Base-by-base conservation (phyloP, 352 stramenopile species). In the Lagenidium giganteum region DNA sequence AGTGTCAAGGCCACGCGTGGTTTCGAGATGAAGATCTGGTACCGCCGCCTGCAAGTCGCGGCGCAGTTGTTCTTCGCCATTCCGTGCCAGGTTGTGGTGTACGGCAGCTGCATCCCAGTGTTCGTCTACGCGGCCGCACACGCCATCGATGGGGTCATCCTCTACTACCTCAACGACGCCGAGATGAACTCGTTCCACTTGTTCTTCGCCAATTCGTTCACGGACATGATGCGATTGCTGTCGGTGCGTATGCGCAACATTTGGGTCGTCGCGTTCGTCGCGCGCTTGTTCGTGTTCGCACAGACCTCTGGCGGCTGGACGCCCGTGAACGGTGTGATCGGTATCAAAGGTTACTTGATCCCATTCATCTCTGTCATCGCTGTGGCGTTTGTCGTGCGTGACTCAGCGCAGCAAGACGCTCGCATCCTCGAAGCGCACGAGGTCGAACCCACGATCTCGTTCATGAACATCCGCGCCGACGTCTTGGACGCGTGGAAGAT, bases 401-500 rank as follows among this genome's bases (percentile, higher is more conserved):
- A 62, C 32, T 22, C 41, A 12, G 17, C 47, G 8, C 40, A 54
- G 12, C 35, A 57, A n/a, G 54, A 62, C 26, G 42, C 47, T 3
- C 54, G 54, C 29, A 42, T 62, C n/a, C 47, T 62, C 25, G 54
- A 62, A 42, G 46, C 47, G 5, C 57, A 62, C 38, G 54, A 62
- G 22, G 54, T 64, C 24, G 47, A 64, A 27, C 47, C 54, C 9
- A 43, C 49, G 5, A 38, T 48, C 31, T 59, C 54, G 11, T 58
- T 54, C 29, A 64, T 64, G 54, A 35, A 54, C 21, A 59, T 64
- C 43, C 54, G 49, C 22, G 54, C 54, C 13, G 54, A 64, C 39
- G 54, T 48, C 16, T 32, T 57, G 26, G 54, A 64, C 29, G 54
- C 47, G 29, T 64, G 54, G 54, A 64, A 64, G 34, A 58, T 57